Base-by-base conservation (phyloP, 495 filamentous ascomycete genomes). In the Daldinia vernicosa region DNA sequence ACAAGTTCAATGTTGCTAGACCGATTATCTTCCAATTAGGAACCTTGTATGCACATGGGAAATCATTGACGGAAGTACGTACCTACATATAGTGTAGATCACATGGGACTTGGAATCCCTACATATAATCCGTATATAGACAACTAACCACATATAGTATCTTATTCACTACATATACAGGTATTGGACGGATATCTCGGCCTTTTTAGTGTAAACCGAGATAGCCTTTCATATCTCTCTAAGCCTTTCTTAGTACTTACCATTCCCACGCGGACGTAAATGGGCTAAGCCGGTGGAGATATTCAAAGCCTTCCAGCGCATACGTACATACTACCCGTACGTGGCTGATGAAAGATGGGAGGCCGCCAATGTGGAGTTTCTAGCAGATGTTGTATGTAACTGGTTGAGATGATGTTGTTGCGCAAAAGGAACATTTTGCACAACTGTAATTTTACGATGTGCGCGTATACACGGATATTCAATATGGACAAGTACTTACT, bases 271-370 rank as follows among this genome's bases (percentile, higher is more conserved):
- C 6, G 19, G 9, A 22, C 19, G 19, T 47, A 24, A 47, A 53
- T 2, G 24, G 33, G 60, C 24, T 59, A 33, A 53, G 35, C 14
- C 19, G 11, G 60, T 64, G 59, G 67, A 32, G 33, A 19, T 35
- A 32, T 43, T 4, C 3, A 3, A 19, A 32, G 43, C 51, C 51
- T 11, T 69, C 66, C 59, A 69, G 47, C 66, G 32, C 60, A 40
- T 35, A 35, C 33, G 39, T 17, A 53, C 24, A 61, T 59, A 19
- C 54, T 72, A 67, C 64, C 55, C 33, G 22, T 66, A 69, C 70
- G 70, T 73, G 66, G 70, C 65, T 73, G 61, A 61, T 30, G 60
- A 30, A 50, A 67, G 30, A 61, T 58, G 40, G 35, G 63, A 72
- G 70, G 70, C 70, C 64, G 39, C 70, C 61, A 68, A 72, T 57